Evolutionary conservation across 345 rosid genomes (phyloP), one percentile per base, ranked within the genome.

Genomic region (Streptanthus diversifolius): DNA sequence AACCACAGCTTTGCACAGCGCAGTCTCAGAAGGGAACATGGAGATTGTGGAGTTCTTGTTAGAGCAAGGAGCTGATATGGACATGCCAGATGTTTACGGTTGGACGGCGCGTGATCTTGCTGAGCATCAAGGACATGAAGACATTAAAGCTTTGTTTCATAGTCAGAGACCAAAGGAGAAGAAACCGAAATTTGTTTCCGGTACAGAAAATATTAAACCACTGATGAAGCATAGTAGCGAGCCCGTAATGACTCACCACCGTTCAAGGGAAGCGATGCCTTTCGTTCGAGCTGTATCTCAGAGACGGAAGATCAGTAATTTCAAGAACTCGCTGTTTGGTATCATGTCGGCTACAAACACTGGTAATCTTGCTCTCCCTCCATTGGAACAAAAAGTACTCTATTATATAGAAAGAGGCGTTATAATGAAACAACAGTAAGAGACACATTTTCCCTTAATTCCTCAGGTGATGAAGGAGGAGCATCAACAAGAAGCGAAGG

Each of bases 91-190:
- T 71, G 60, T 45, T 17, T 57, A 87, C 9, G 97, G 98, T 17
- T 90, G 91, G 96, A 88, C 96, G 7, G 80, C 97, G 6, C 79
- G 84, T 79, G 85, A 66, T 54, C 69, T 93, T 61, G 89, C 90
- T 7, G 89, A 90, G 45, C 93, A 90, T 30, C 97, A 88, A 80
- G 96, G 96, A 63, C 85, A 82, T 25, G 93, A 87, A 68, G 91
- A 89, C 33, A 86, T 90, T 58, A 73, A 79, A 22, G 35, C 37
- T 17, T 36, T 93, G 63, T 76, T 93, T 45, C 75, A 78, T 24
- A 75, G 30, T 40, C 73, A 75, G 30, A 70, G 48, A 68, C 70
- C 79, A 60, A 41, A 51, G 40, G 74, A 75, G 64, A 62, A 30
- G 74, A 69, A 51, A 32, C 57, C 55, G 5, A 63, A 33, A 10